These are phyloP conservation scores for Heliamphora exappendiculata DNA, from an alignment of 148 eudicot species.

Conservation along the genomic window DNA sequence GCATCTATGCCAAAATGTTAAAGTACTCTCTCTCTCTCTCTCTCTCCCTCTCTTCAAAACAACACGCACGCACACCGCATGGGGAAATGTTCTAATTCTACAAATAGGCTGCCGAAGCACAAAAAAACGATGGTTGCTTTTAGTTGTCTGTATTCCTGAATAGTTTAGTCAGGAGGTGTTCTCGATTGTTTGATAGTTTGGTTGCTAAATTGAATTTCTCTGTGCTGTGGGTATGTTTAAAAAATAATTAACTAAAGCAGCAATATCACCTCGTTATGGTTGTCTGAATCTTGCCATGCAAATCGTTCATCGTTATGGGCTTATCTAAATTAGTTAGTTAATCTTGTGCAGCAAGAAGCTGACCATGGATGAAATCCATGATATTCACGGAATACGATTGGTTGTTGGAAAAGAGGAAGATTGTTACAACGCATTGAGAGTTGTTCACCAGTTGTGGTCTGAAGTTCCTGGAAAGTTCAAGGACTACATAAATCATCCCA, in stretches of 20 bases:
- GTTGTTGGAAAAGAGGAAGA: conserved; percentile 86
- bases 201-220: background rate
- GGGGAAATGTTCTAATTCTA: background rate
- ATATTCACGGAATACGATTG: conserved; percentile 83
- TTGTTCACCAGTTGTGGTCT: conserved; percentile 76
- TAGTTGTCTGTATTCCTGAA: background rate
- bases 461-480: conserved; percentile 82
- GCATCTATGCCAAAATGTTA: conserved; percentile 77
- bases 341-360: conserved; percentile 61
- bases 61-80: background rate
- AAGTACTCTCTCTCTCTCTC: conserved; percentile 52
- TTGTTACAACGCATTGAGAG: conserved; percentile 65
- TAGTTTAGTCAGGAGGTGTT: background rate
- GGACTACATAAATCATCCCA: conserved; percentile 77
- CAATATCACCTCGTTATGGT: background rate
- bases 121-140: background rate
- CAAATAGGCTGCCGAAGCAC: background rate
- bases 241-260: background rate
- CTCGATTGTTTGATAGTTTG: background rate
- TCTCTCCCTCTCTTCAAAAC: background rate
- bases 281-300: background rate
- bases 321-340: background rate
- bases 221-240: background rate
- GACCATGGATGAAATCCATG: conserved; percentile 78
- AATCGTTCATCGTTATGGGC: background rate